Evolutionary conservation across 129 eudicot species (phyloP).

Genomic region (Artemisia annua): DNA sequence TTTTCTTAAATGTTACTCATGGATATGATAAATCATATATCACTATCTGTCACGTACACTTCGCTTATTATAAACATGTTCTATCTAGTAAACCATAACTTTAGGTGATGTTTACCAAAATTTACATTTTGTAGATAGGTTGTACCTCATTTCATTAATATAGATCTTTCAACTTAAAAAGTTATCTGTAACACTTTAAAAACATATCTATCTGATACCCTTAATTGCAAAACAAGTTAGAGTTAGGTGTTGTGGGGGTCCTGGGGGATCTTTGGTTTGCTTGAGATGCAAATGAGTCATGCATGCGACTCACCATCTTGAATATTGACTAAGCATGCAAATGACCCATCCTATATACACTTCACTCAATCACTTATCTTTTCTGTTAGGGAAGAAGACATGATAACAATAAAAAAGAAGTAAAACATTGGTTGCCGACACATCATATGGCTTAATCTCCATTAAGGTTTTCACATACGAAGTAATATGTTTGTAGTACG

Average conservation of each 20-base stretch:
- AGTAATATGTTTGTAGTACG: too few species aligned
- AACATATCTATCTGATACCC: background rate
- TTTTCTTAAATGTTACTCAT: slow-evolving; percentile 17
- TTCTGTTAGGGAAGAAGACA: slow-evolving; percentile 31
- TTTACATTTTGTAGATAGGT: slow-evolving; percentile 4
- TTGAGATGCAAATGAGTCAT: slow-evolving; percentile 22
- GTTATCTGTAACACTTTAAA: too few species aligned
- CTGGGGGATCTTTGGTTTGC: slow-evolving; percentile 27
- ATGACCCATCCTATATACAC: slow-evolving; percentile 21
- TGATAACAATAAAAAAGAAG: slow-evolving; percentile 19
- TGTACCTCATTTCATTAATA: slow-evolving; percentile 7
- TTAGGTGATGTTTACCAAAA: background rate
- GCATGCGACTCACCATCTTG: slow-evolving; percentile 21
- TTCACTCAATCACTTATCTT: slow-evolving; percentile 18
- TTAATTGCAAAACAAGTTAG: slow-evolving; percentile 35
- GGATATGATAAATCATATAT: background rate
- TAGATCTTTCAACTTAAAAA: background rate
- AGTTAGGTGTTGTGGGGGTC: slow-evolving; percentile 39
- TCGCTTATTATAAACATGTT: background rate
- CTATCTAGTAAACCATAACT: background rate
- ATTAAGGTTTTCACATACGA: too few species aligned
- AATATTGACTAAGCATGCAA: slow-evolving; percentile 32
- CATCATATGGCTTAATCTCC: background rate
- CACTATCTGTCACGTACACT: slow-evolving; percentile 1
- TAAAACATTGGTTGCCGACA: slow-evolving; percentile 14